Evolutionary conservation across 2,329 filamentous ascomycete genomes (phyloP), one percentile per base, ranked within the genome.

Genomic region (Domatiomyces globalis): DNA sequence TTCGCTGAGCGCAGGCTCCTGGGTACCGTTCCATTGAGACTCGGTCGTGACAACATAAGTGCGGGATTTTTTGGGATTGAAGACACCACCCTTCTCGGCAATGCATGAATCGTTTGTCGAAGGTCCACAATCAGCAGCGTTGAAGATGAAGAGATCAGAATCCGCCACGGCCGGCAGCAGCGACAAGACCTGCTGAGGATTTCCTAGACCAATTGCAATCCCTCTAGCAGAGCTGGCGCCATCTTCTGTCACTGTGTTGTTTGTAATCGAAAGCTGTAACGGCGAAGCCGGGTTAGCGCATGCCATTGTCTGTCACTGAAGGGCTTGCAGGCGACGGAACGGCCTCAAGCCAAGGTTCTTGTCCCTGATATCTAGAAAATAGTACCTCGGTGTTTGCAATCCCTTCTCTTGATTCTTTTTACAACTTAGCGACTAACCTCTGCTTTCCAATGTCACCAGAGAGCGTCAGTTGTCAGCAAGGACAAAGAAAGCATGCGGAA

Each of bases 161-260:
- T 58, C 51, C 8, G 53, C 43, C 6, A 52, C 55, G 42, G 56
- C 55, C 22, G 56, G 56, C 47, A 52, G 47, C 10, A 60, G 52
- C 9, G 56, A 54, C n/a, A 60, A 51, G 25, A 57, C 55, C 49
- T 60, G 58, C 20, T 56, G 53, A 5, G 58, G 58, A 15, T 29
- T 57, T 36, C 58, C 58, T 49, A 60, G 53, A 5, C 53, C 52
- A 17, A 60, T 18, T 29, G 51, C 51, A 27, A 60, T 55, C 1
- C 58, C 58, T 49, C 55, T 17, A 8, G 46, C 53, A 45, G 55
- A 52, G 49, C 56, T 54, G 27, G 51, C 46, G 44, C 58, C 56
- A 44, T 58, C 53, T 22, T 51, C 53, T 7, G 54, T 57, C 46
- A 60, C 54, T 2, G 58, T 60, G 22, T 56, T 51, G 44, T 58